These are phyloP conservation scores for Rhodotorula kratochvilovae DNA, from an alignment of 768 basidiomycete species.

Conservation along the genomic window DNA sequence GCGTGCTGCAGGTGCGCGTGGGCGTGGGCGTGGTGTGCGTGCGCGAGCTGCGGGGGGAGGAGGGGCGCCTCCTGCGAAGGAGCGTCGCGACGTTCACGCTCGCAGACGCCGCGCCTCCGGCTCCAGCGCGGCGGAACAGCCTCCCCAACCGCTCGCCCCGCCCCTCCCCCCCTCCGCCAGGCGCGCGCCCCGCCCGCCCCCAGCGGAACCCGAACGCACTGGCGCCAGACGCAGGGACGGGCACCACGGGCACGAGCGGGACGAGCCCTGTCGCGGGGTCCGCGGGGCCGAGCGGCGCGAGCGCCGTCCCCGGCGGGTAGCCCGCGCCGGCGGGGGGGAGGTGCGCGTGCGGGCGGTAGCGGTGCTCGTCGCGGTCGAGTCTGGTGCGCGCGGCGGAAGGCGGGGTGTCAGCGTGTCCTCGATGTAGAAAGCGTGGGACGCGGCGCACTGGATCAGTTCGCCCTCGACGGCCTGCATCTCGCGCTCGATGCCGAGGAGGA, in stretches of 20 bases:
- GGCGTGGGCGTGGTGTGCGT: background rate
- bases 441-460: slow-evolving; percentile 28
- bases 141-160: slow-evolving; percentile 21
- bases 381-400: too few relatives aligned
- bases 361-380: slow-evolving; percentile 37
- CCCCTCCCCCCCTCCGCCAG: background rate
- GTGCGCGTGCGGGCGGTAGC: slow-evolving; percentile 8
- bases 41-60: background rate
- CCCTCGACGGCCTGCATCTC: slow-evolving; percentile 32
- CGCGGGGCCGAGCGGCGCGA: background rate
- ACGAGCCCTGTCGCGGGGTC: background rate
- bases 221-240: background rate
- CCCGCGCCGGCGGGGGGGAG: background rate
- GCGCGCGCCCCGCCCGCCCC: background rate
- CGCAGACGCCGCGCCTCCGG: background rate
- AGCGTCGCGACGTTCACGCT: background rate
- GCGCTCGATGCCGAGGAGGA: slow-evolving; percentile 23
- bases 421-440: background rate
- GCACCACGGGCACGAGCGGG: slow-evolving; percentile 6
- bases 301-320: background rate
- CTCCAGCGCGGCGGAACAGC: slow-evolving; percentile 23
- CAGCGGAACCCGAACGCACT: slow-evolving; percentile 15
- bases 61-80: background rate
- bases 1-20: background rate
- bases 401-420: too few relatives aligned